Evolutionary conservation across 1,139 yeast species (phyloP).

Genomic region (Kurtzmaniella natalensis): DNA sequence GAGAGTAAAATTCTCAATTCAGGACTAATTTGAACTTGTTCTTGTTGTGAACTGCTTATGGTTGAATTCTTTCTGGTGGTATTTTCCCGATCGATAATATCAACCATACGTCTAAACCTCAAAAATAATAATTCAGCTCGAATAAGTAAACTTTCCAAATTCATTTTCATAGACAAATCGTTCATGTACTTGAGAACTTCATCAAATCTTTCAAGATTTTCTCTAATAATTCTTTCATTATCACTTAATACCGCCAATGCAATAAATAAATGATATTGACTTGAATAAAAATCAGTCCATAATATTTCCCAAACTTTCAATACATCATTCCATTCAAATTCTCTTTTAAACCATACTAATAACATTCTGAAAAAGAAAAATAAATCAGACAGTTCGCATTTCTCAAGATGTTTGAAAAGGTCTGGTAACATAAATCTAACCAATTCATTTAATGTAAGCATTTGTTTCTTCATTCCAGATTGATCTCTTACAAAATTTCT

Average conservation of each 20-base stretch:
- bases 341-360: slow-evolving; percentile 93
- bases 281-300: slow-evolving; percentile 81
- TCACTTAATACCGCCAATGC: slow-evolving; percentile 86
- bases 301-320: slow-evolving; percentile 83
- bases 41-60: no score
- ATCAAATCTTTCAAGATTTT: slow-evolving; percentile 74
- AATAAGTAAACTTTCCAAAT: slow-evolving; percentile 68
- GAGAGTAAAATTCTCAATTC: slow-evolving; percentile 60
- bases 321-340: slow-evolving; percentile 77
- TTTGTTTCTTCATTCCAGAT: slow-evolving; percentile 87
- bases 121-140: slow-evolving; percentile 80
- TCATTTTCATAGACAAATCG: slow-evolving; percentile 74
- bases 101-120: slow-evolving; percentile 74
- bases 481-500: slow-evolving; percentile 89
- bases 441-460: slow-evolving; percentile 75
- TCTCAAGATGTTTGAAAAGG: slow-evolving; percentile 73
- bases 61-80: slow-evolving; percentile 5
- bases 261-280: slow-evolving; percentile 83
- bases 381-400: slow-evolving; percentile 83
- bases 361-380: slow-evolving; percentile 95
- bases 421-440: slow-evolving; percentile 87
- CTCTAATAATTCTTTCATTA: slow-evolving; percentile 73
- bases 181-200: slow-evolving; percentile 91
- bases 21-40: slow-evolving; percentile 27
- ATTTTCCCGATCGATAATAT: slow-evolving; percentile 63